Percentiles rank a stretch among this genome's conserved stretches.
These are phyloP conservation scores for Euryodendron excelsum DNA, from an alignment of 148 eudicot species.

Conservation along the genomic window DNA sequence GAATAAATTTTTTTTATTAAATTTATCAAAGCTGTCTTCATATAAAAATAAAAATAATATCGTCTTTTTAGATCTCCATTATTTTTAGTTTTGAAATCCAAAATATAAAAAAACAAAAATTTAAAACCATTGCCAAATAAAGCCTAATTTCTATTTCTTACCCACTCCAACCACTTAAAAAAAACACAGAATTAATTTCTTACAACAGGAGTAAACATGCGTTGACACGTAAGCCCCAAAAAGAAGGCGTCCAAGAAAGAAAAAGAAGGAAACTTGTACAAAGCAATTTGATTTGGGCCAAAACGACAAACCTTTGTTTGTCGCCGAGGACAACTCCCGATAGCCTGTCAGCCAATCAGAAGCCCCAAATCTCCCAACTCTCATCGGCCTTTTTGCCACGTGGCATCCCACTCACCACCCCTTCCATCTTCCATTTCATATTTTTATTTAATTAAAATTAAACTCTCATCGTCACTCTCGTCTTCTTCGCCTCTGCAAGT, in stretches of 20 bases:
- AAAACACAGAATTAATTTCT: too few relatives aligned
- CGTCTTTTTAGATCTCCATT: too few relatives aligned
- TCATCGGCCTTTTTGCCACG: conserved; percentile 27
- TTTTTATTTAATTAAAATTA: background rate
- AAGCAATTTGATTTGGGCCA: too few relatives aligned
- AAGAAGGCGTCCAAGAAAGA: background rate
- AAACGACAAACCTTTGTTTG: background rate
- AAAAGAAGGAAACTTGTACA: too few relatives aligned
- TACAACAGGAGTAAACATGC: background rate
- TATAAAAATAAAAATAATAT: too few relatives aligned
- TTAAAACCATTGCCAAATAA: too few relatives aligned
- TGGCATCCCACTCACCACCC: conserved; percentile 33
- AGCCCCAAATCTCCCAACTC: conserved; percentile 22
- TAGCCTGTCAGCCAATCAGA: conserved; percentile 29
- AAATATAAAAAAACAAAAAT: too few relatives aligned
- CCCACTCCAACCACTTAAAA: too few relatives aligned
- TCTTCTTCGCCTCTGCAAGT: background rate
- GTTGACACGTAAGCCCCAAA: conserved; percentile 1
- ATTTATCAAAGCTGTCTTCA: too few relatives aligned
- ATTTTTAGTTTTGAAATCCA: too few relatives aligned
- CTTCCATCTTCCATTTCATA: background rate
- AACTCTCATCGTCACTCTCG: background rate
- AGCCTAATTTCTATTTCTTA: too few relatives aligned
- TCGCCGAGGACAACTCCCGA: conserved; percentile 4
- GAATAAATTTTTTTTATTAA: too few relatives aligned